Base-by-base conservation (phyloP, 148 eudicot species). In the Agrostemma githago region DNA sequence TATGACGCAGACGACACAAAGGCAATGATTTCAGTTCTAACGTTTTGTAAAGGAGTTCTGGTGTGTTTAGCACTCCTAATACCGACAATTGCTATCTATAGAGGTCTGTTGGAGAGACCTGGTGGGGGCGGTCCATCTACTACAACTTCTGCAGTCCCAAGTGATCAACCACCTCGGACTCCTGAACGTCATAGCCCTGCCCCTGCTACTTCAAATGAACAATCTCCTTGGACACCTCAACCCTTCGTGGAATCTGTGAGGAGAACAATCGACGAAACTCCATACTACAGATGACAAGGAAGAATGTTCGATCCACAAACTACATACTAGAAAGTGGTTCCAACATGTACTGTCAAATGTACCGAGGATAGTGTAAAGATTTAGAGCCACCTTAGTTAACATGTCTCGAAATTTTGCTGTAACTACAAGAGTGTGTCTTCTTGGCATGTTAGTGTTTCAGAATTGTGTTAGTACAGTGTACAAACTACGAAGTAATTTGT, bases 261-360 rank as follows among this genome's bases (percentile, higher is more conserved):
- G 83, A 84, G 86, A 78, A 92, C 98, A 37, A 82, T 92, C 5
- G 96, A 92, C 77, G 96, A 92, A 84, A 89, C 98, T 74, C 98
- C 98, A 0, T 86, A 92, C 62, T 90, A 89, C 58, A 80, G 89
- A 73, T 85, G 92, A 75, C 89, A 86, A 63, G 84, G 84, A 40
- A 81, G 93, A 72, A 79, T 91, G 74, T 77, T 57, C 60, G 84
- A 90, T 82, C 88, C 89, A 16, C 98, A 90, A 68, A 81, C 90
- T 70, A 90, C 93, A 38, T 89, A 79, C 78, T 92, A 89, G 85
- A 61, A 21, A 34, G 19, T 21, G 14, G 61, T 70, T 44, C 2
- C 20, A n/a, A 9, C 10, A 41, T 8, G 19, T 15, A 40, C 43
- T 41, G 17, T 66, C 4, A 40, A 15, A 5, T 66, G 69, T 66